Conservation (phyloP, 1,139 yeast genomes). For the Arxiozyma bovina region DNA sequence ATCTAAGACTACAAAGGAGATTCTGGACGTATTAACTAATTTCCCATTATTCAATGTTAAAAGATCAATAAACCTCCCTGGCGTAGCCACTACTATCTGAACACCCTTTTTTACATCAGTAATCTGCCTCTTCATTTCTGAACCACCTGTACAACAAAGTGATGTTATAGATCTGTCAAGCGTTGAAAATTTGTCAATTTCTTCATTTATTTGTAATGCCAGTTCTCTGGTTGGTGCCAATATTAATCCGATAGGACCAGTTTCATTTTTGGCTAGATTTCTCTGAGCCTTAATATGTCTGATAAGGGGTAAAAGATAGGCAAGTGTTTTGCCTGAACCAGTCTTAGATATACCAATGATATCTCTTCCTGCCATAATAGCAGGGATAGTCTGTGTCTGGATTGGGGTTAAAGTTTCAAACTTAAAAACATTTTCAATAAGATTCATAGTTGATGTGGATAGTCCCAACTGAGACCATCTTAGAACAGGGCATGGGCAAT, state of each 20-base stretch:
- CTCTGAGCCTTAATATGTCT: constrained; percentile 73
- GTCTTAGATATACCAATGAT: constrained; percentile 92
- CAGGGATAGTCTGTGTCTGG: constrained; percentile 87
- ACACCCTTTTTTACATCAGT: constrained; percentile 71
- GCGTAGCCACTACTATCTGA: constrained; percentile 85
- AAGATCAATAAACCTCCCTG: constrained; percentile 88
- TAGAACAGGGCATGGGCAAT: constrained; percentile 57
- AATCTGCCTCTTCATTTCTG: constrained; percentile 74
- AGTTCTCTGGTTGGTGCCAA: constrained; percentile 91
- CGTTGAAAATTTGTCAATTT: constrained; percentile 50
- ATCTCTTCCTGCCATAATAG: constrained; percentile 83
- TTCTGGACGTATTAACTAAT: constrained; percentile 56
- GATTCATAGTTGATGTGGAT: constrained; percentile 47
- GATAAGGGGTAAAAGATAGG: constrained; percentile 75
- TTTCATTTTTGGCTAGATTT: constrained; percentile 41
- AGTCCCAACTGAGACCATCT: constrained; percentile 81
- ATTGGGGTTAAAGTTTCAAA: constrained; percentile 56
- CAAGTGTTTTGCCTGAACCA: constrained; percentile 91
- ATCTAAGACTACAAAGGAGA: constrained; percentile 79
- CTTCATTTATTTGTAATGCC: constrained; percentile 74
- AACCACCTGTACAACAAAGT: constrained; percentile 91
- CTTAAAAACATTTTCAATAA: constrained; percentile 36
- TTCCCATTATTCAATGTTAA: constrained; percentile 79
- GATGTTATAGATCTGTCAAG: constrained; percentile 42
- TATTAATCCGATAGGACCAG: constrained; percentile 73